Evolutionary conservation across 164 flowering plant genomes (phyloP), one percentile per base, ranked within the genome.

Genomic region (Taxillus chinensis): DNA sequence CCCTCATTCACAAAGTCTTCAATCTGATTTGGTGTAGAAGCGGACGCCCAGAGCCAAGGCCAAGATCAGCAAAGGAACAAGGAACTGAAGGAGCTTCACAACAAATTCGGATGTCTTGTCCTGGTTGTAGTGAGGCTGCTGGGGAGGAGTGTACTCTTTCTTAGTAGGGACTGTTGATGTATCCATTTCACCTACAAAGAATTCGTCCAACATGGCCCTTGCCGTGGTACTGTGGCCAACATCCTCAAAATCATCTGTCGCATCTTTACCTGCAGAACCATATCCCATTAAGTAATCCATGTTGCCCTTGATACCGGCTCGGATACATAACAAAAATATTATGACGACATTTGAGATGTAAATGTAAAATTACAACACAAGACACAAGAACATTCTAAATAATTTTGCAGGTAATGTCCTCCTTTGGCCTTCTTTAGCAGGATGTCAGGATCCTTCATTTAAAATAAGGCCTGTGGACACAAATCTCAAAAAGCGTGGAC

Each of bases 51-150:
- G 67, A 55, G 97, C 95, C 75, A 82, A 64, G 2, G 84, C 89
- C 76, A 90, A 73, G 68, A 90, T 86, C 8, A 79, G 65, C 50
- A 90, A 67, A 49, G 95, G 97, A 51, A 88, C 86, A 15, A 90
- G 81, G 79, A 88, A 83, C 70, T 88, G 97, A 16, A 88, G 89
- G 62, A 90, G 69, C 82, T 88, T 90, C 78, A 88, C 68, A 67
- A 88, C 48, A 70, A 90, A 86, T 48, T 85, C 86, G 3, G 87
- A 27, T 3, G 87, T 82, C 76, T 84, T 82, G 70, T 80, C 82
- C 66, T 78, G 86, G 67, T 77, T 78, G 77, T 76, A 69, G 41
- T 70, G 76, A 66, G 86, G 73, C 67, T 82, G 84, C 67, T 74
- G 76, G 6, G 86, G 86, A 49, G 83, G 82, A 16, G 75, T 67